phyloP scores from a whole-genome alignment of 257 asterid genomes.

The Ilex asprella region DNA sequence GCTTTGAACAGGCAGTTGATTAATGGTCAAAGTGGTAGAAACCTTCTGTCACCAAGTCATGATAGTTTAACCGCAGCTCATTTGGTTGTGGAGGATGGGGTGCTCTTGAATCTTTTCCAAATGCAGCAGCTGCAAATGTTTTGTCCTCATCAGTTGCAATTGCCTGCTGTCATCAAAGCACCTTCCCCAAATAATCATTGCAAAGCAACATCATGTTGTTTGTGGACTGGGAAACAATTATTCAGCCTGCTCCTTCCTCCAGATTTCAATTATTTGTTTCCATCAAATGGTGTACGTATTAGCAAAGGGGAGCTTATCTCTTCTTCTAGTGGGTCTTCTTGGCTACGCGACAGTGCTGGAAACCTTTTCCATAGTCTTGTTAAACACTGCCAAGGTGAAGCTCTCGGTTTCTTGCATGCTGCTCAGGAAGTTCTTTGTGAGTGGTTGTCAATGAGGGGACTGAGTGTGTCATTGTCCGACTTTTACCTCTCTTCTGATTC shows the following conservation, averaged over 20 bases:
- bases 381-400: constrained; percentile 34
- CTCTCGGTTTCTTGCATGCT: constrained; percentile 43
- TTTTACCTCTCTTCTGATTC: constrained; percentile 62
- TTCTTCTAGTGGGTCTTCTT: constrained; percentile 54
- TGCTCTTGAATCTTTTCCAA: constrained; percentile 45
- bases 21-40: constrained; percentile 78
- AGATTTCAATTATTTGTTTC: constrained; percentile 41
- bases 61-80: constrained; percentile 91
- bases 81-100: constrained; percentile 61
- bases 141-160: constrained; percentile 30
- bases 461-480: constrained; percentile 79
- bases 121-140: constrained; percentile 94
- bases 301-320: constrained; percentile 61
- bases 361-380: constrained; percentile 57
- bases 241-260: constrained; percentile 64
- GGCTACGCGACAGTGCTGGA: constrained; percentile 59
- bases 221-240: constrained; percentile 88
- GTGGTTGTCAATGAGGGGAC: constrained; percentile 78
- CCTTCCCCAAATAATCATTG: constrained; percentile 9
- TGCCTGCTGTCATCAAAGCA: constrained; percentile 49
- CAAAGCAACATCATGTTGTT: constrained; percentile 8
- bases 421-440: constrained; percentile 81
- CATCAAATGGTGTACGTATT: constrained; percentile 44
- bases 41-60: constrained; percentile 69
- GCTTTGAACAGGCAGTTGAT: constrained; percentile 52